Percentiles rank a stretch among this genome's conserved stretches.
Evolutionary conservation across 2,329 filamentous ascomycete genomes (phyloP).

Genomic region (Neonectria hederae): DNA sequence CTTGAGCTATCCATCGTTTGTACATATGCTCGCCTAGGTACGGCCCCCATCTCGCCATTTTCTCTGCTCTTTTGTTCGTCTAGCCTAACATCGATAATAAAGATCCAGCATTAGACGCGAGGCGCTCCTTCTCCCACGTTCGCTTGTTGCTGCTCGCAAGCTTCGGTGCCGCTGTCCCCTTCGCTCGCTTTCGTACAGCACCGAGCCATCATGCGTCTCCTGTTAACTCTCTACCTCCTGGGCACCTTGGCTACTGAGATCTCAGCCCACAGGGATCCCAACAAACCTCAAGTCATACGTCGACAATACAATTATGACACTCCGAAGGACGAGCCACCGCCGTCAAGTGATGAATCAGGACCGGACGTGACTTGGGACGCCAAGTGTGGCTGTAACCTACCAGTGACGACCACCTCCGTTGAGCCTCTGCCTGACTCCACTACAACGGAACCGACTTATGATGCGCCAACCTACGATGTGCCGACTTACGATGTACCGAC

Average conservation of each 20-base stretch:
- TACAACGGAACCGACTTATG: neutral
- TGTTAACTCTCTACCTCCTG: conserved; percentile 30
- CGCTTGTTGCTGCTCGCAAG: conserved; percentile 24
- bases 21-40: conserved; percentile 33
- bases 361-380: neutral
- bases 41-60: conserved; percentile 1
- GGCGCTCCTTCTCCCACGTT: conserved; percentile 32
- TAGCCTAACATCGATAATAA: conserved; percentile 20
- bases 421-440: neutral
- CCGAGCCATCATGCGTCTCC: conserved; percentile 35
- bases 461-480: neutral
- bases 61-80: conserved; percentile 7
- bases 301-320: neutral
- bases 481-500: neutral
- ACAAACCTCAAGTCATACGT: conserved; percentile 10
- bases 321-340: neutral
- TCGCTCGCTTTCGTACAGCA: conserved; percentile 25
- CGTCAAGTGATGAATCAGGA: neutral
- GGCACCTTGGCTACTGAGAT: conserved; percentile 32
- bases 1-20: conserved; percentile 18
- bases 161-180: conserved; percentile 16
- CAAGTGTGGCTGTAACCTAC: neutral
- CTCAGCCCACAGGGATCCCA: conserved; percentile 24
- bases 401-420: neutral
- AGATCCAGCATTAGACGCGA: conserved; percentile 12